Evolutionary conservation across 257 asterid species (phyloP), one percentile per base, ranked within the genome.

Genomic region (Forsythia suspensa): DNA sequence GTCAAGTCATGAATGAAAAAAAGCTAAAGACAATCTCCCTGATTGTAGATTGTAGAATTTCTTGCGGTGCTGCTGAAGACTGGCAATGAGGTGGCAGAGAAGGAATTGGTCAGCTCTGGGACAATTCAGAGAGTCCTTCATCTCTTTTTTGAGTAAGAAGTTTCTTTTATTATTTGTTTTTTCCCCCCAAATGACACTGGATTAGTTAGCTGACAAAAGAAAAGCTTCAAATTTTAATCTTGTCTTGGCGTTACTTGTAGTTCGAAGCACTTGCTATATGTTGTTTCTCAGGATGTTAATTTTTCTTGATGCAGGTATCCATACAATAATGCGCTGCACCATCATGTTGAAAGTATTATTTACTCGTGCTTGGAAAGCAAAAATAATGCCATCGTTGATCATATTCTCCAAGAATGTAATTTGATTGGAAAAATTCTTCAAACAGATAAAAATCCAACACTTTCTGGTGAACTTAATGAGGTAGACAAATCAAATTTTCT

Each of bases 261-360:
- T 59, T 34, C 46, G 74, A 65, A 48, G 70, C 21, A 73, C 69
- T 59, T 69, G 39, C 72, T 81, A 72, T n/a, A 12, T 57, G n/a
- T 39, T 42, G 29, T 61, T 65, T 80, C 67, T 72, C 7, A 71
- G 76, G 76, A 79, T 83, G 73, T 57, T 80, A 11, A 3, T 24
- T 70, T 65, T 81, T 65, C 65, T 44, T 75, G 77, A 37, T 85
- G 74, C 89, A 95, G 98, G 92, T 95, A 92, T 70, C 96, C 98
- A 1, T 95, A 80, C 89, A 95, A 95, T 82, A 95, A 95, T 86
- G 97, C 95, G 13, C 86, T 95, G 85, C 98, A 95, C 83, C 98
- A 92, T 88, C 96, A 95, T 43, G 98, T 91, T 78, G 98, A 92
- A 90, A 95, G 95, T 88, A 91, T 92, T 73, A 78, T 95, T 84